phyloP scores from a whole-genome alignment of 2,329 filamentous ascomycete genomes.

The Curvularia sp. region DNA sequence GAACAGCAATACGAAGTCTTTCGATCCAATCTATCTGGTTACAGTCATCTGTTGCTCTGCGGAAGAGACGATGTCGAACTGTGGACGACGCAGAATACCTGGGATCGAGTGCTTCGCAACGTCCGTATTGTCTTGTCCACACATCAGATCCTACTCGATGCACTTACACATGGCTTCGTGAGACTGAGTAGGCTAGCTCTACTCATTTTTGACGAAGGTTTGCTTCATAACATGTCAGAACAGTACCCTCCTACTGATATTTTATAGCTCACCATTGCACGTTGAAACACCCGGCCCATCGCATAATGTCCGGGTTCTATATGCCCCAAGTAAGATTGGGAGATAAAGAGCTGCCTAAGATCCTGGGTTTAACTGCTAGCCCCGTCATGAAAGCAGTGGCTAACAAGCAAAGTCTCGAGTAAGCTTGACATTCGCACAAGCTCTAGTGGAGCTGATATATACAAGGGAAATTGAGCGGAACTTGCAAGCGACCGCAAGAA shows the following conservation, averaged over 20 bases:
- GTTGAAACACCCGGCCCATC: constrained; percentile 67
- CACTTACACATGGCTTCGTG: constrained; percentile 77
- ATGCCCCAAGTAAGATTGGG: constrained; percentile 53
- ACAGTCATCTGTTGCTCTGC: constrained; percentile 68
- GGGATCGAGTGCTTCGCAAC: constrained; percentile 70
- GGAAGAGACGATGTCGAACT: constrained; percentile 73
- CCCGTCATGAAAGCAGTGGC: constrained; percentile 69
- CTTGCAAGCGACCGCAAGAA: constrained; percentile 71
- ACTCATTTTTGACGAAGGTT: constrained; percentile 82
- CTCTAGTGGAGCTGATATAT: constrained; percentile 21
- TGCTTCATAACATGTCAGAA: background rate
- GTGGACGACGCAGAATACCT: constrained; percentile 72
- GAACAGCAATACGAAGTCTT: constrained; percentile 53
- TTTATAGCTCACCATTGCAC: constrained; percentile 74
- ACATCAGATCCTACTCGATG: constrained; percentile 75
- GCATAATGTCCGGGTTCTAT: constrained; percentile 78
- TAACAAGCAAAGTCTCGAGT: constrained; percentile 59
- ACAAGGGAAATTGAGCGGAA: constrained; percentile 68
- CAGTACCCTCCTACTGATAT: constrained; percentile 9
- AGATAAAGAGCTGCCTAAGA: constrained; percentile 61
- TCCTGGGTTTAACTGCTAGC: constrained; percentile 83
- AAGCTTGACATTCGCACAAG: constrained; percentile 11
- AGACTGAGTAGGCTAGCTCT: constrained; percentile 68
- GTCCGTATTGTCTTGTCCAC: constrained; percentile 80
- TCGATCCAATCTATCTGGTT: constrained; percentile 50